Evolutionary conservation across 202 grass and related monocot species (phyloP).

Genomic region (Carex sylvatica): DNA sequence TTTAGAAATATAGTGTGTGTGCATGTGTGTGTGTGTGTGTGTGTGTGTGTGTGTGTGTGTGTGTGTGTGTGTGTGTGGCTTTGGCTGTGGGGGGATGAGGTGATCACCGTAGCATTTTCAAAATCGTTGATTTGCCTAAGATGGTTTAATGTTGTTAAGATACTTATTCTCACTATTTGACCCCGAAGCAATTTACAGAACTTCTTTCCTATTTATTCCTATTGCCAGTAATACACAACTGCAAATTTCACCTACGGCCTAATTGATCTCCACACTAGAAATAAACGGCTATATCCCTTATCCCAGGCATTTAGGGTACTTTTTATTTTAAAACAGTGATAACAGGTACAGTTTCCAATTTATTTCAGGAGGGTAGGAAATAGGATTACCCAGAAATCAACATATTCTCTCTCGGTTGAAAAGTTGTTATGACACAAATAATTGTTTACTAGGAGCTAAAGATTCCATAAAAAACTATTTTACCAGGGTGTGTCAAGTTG

Average conservation of each 20-base stretch:
- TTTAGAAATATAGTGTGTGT: neutral
- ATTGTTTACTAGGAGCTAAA: neutral
- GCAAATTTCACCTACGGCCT: neutral
- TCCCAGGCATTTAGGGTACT: neutral
- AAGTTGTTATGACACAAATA: neutral
- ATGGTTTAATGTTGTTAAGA: neutral
- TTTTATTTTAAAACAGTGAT: neutral
- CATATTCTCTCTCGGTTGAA: neutral
- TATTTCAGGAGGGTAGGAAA: neutral
- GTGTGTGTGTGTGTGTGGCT: no score
- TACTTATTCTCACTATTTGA: neutral
- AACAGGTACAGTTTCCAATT: neutral
- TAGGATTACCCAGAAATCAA: neutral
- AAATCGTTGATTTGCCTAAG: neutral
- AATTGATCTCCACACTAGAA: neutral
- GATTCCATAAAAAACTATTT: neutral
- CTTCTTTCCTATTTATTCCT: neutral
- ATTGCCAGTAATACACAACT: neutral
- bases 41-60: neutral
- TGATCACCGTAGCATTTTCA: neutral
- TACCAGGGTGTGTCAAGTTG: constrained; percentile 35
- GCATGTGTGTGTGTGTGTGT: no score
- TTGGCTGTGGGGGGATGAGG: neutral
- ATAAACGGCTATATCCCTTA: neutral
- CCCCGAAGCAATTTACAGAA: neutral